phyloP scores from a whole-genome alignment of 2,329 filamentous ascomycete species.

The Cladosporium sp. region DNA sequence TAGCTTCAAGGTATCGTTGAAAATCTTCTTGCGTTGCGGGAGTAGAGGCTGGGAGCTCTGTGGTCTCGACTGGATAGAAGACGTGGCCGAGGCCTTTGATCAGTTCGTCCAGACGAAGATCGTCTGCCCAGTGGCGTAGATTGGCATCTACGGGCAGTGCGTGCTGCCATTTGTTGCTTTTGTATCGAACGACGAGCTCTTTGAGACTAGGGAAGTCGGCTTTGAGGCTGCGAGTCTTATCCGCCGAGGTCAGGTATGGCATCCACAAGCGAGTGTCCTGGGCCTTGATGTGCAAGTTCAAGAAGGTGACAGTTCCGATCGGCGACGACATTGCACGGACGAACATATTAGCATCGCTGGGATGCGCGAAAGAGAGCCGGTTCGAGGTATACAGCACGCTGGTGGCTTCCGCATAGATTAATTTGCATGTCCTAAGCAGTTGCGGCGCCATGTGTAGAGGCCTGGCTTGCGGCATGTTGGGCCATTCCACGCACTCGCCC shows the following conservation, averaged over 20 bases:
- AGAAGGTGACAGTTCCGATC: conserved; percentile 25
- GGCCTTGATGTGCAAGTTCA: conserved; percentile 36
- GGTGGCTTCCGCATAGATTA: conserved; percentile 36
- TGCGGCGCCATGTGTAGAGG: conserved; percentile 29
- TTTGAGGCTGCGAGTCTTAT: conserved; percentile 32
- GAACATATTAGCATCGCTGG: conserved; percentile 42
- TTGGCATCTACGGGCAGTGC: conserved; percentile 30
- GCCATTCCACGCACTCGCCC: conserved; percentile 36
- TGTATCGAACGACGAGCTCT: conserved; percentile 34
- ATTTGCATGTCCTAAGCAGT: conserved; percentile 34
- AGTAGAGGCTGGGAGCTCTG: conserved; percentile 8
- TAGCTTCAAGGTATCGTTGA: conserved; percentile 12
- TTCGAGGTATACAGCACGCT: conserved; percentile 39
- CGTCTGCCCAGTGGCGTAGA: conserved; percentile 32
- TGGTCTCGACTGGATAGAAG: conserved; percentile 24
- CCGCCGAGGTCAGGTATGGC: conserved; percentile 36
- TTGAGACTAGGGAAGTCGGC: conserved; percentile 36
- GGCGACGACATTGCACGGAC: conserved; percentile 34
- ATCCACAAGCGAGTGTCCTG: conserved; percentile 40
- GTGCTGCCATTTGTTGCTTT: conserved; percentile 37
- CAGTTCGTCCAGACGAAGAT: conserved; percentile 32
- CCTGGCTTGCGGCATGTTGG: conserved; percentile 23
- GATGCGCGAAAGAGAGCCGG: conserved; percentile 38
- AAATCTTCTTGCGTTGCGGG: conserved; percentile 10
- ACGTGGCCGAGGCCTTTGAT: conserved; percentile 33